These are phyloP conservation scores for Chrysosporium keratinophilum DNA, from an alignment of 2,329 filamentous ascomycete genomes.

Conservation along the genomic window DNA sequence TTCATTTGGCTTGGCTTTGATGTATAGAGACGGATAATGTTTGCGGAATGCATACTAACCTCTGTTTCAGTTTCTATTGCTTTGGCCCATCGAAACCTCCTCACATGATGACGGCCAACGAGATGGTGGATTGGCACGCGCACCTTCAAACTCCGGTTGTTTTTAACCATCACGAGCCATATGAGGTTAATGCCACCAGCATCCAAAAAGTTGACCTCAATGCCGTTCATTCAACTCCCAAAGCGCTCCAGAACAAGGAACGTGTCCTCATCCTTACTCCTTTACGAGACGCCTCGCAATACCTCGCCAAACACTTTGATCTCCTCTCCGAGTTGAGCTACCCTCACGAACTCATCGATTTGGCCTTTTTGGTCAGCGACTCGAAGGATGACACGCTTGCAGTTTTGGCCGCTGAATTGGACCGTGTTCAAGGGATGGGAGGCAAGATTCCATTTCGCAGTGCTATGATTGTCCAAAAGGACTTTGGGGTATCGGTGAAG, in stretches of 20 bases:
- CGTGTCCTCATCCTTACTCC: slow-evolving; percentile 85
- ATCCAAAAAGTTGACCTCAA: slow-evolving; percentile 81
- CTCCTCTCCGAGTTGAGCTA: slow-evolving; percentile 82
- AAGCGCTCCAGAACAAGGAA: slow-evolving; percentile 72
- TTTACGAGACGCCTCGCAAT: slow-evolving; percentile 73
- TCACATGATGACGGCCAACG: slow-evolving; percentile 87
- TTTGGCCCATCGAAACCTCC: slow-evolving; percentile 93
- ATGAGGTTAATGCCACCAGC: slow-evolving; percentile 69
- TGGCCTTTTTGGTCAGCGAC: slow-evolving; percentile 89
- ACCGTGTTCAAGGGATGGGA: slow-evolving; percentile 71
- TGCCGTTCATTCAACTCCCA: slow-evolving; percentile 64
- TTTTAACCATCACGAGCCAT: slow-evolving; percentile 86
- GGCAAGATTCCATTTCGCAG: slow-evolving; percentile 62
- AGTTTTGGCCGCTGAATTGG: slow-evolving; percentile 72
- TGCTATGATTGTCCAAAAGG: slow-evolving; percentile 76
- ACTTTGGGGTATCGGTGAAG: slow-evolving; percentile 63
- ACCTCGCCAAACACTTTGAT: slow-evolving; percentile 85
- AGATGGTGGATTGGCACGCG: slow-evolving; percentile 78
- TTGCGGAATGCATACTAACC: background rate
- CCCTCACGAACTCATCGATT: slow-evolving; percentile 87
- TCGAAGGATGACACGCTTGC: slow-evolving; percentile 83
- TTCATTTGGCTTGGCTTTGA: background rate
- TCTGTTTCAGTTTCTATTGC: slow-evolving; percentile 64
- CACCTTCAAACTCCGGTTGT: slow-evolving; percentile 87
- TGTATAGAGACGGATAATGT: background rate